Evolutionary conservation across 306 rosid species (phyloP), one percentile per base, ranked within the genome.

Genomic region (Rubus parviflorus): DNA sequence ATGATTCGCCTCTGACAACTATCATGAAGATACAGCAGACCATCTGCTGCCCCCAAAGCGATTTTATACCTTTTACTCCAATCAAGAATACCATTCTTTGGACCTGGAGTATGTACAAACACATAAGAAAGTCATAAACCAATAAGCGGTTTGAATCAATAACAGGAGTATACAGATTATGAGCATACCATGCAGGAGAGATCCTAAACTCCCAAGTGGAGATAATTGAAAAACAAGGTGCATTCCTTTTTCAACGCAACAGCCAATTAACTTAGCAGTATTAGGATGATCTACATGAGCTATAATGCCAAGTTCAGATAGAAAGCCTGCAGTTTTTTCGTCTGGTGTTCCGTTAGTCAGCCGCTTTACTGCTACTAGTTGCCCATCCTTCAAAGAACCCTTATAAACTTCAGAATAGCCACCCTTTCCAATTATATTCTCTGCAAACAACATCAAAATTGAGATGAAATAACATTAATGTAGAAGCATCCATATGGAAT

Each of bases 1-100:
- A 94, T 87, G 69, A 94, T 90, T 75, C 92, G 81, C 77, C 88
- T 88, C 48, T 80, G 85, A 78, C 97, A 91, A 79, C 66, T 67
- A 71, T 91, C 94, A 78, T 94, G 98, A 62, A 94, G 97, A 80
- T 94, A 94, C 10, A 83, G 76, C 38, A 94, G 86, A 62, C 98
- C 98, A 62, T 88, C 85, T 2, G 97, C 96, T 38, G 84, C 79
- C 57, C 98, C 97, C 25, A 89, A 25, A 35, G 86, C 81, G 41
- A 94, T 91, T 73, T 80, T 94, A 53, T 88, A 88, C 83, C 97
- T 86, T 78, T 73, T 85, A 69, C 85, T 85, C 98, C 98, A 94
- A 78, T 87, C 86, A 15, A 94, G 83, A 51, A 46, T 57, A 37
- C 54, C 77, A 47, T 68, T 82, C 70, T 79, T 80, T 15, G 86